A percentile compares a stretch with the other conserved stretches of the same genome.
Evolutionary conservation across 768 basidiomycete species (phyloP).

Genomic region (Tricholoma furcatifolium): DNA sequence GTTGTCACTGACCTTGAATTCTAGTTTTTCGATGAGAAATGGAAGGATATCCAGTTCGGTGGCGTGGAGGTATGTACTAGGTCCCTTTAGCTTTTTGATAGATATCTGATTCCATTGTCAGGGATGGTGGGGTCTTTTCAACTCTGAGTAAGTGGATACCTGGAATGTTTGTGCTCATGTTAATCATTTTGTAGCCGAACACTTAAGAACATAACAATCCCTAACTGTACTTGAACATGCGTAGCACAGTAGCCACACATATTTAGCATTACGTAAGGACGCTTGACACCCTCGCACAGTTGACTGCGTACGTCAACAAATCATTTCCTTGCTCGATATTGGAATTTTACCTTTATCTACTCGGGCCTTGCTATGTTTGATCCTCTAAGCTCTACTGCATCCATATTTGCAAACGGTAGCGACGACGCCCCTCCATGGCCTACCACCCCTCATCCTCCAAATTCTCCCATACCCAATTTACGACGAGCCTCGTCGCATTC

Average conservation of each 20-base stretch:
- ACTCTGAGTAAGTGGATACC: conserved; percentile 35
- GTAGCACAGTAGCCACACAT: too few species aligned
- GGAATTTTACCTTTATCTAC: not conserved
- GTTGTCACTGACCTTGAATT: not conserved
- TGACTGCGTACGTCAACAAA: not conserved
- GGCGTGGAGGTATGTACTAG: conserved; percentile 59
- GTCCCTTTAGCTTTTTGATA: not conserved
- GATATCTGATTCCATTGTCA: conserved; percentile 3
- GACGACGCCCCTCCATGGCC: conserved; percentile 69
- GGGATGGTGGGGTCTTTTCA: conserved; percentile 51
- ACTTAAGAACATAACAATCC: conserved; percentile 69
- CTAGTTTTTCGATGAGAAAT: conserved; percentile 75
- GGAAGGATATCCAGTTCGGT: conserved; percentile 74
- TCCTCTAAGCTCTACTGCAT: conserved; percentile 59
- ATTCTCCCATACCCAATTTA: conserved; percentile 71
- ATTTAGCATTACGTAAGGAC: too few species aligned
- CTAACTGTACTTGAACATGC: conserved; percentile 45
- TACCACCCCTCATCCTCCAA: conserved; percentile 72
- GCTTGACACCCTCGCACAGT: too few species aligned
- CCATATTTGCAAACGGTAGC: conserved; percentile 53
- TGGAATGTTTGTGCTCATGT: not conserved
- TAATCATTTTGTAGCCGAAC: conserved; percentile 45
- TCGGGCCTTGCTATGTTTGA: conserved; percentile 54
- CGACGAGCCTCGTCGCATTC: conserved; percentile 55
- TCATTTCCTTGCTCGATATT: not conserved